phyloP scores from a whole-genome alignment of 78 protist species.

The Polysphondylium violaceum region DNA sequence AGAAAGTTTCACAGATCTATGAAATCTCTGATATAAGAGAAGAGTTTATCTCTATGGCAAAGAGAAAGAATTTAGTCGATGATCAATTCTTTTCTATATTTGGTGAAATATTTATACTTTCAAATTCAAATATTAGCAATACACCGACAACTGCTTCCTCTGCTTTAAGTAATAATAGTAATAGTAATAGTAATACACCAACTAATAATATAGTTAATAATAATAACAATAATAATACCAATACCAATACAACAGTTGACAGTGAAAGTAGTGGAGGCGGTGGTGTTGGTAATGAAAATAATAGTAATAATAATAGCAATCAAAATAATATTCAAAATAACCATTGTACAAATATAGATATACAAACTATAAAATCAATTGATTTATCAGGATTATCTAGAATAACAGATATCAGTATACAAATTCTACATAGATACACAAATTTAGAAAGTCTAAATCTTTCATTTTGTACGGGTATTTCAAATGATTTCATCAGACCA shows the following conservation, averaged over 20 bases:
- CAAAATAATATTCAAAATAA: constrained; percentile 2
- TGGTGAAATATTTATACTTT: constrained; percentile 61
- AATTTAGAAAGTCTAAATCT: constrained; percentile 31
- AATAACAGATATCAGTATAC: constrained; percentile 14
- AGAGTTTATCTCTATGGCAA: constrained; percentile 35
- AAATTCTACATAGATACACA: constrained; percentile 13
- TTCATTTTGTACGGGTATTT: constrained; percentile 45
- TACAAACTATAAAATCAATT: not conserved
- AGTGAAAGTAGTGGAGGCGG: no score
- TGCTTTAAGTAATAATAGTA: constrained; percentile 6
- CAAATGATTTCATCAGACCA: constrained; percentile 4
- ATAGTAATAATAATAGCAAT: constrained; percentile 5
- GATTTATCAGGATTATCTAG: constrained; percentile 44
- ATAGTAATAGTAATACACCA: constrained; percentile 1
- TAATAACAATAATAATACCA: not conserved
- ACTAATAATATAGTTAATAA: not conserved
- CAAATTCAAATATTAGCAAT: not conserved
- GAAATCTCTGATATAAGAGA: constrained; percentile 62
- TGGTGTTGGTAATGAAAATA: not conserved
- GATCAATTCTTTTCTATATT: constrained; percentile 71
- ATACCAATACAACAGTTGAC: not conserved
- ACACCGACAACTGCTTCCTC: no score
- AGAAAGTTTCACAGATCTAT: constrained; percentile 19
- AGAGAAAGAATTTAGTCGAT: constrained; percentile 50
- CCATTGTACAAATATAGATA: not conserved